Percentiles rank a stretch among this genome's conserved stretches.
These are phyloP conservation scores for Capillidium heterosporum DNA, from an alignment of 371 early-diverging fungal genomes.

Conservation along the genomic window DNA sequence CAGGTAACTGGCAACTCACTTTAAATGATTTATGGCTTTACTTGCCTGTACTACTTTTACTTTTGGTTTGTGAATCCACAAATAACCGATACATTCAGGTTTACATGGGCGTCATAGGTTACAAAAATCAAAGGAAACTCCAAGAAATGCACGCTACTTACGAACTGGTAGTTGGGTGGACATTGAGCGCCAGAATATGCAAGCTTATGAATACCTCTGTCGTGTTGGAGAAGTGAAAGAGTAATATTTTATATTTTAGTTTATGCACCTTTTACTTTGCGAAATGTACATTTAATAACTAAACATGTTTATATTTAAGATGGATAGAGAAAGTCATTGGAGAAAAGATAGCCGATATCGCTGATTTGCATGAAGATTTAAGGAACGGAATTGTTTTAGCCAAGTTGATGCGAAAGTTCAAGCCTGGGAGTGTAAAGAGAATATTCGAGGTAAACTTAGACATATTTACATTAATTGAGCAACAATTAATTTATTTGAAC, in stretches of 20 bases:
- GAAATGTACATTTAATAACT: background rate
- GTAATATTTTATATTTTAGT: constrained; percentile 24
- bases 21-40: background rate
- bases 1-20: background rate
- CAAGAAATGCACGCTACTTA: constrained; percentile 10
- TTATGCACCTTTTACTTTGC: no score
- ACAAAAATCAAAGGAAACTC: constrained; percentile 26
- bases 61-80: background rate
- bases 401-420: constrained; percentile 71
- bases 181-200: constrained; percentile 70
- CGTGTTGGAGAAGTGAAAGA: constrained; percentile 98
- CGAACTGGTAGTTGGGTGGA: constrained; percentile 81
- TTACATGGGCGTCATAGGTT: constrained; percentile 39
- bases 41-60: background rate
- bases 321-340: constrained; percentile 90
- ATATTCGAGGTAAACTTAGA: constrained; percentile 56
- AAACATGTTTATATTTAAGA: constrained; percentile 18
- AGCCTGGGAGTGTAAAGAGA: constrained; percentile 59
- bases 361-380: constrained; percentile 72
- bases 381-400: constrained; percentile 90
- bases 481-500: background rate
- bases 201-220: constrained; percentile 97
- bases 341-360: constrained; percentile 62
- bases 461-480: background rate
- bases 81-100: constrained; percentile 8